Conservation (phyloP, 2,329 filamentous ascomycete species). For the Penicillium digitatum region DNA sequence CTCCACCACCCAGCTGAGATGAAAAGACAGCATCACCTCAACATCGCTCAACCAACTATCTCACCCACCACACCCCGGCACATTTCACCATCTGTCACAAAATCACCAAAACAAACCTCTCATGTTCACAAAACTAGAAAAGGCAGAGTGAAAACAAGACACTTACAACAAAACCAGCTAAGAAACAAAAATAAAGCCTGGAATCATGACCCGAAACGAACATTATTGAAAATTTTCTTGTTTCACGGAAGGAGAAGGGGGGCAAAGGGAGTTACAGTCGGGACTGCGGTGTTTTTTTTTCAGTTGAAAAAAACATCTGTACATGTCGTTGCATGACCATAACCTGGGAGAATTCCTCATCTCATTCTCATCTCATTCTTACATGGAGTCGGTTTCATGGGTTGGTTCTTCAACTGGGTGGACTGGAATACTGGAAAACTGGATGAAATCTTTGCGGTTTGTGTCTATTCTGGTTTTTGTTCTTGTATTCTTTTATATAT, state of each 20-base stretch:
- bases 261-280: slow-evolving; percentile 6
- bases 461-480: not conserved
- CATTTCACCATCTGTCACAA: not conserved
- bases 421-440: not conserved
- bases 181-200: not conserved
- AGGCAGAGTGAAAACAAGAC: not conserved
- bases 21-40: not conserved
- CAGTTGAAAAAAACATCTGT: slow-evolving; percentile 5
- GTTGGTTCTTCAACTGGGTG: not conserved
- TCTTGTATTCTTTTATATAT: slow-evolving; percentile 2
- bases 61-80: not conserved
- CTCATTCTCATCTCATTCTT: slow-evolving; percentile 14
- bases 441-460: not conserved
- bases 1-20: not conserved
- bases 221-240: slow-evolving; percentile 1
- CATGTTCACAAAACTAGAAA: not conserved
- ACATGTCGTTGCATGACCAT: slow-evolving; percentile 21
- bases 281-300: not conserved
- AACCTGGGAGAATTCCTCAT: slow-evolving; percentile 11
- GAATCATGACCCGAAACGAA: slow-evolving; percentile 6
- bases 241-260: not conserved
- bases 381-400: slow-evolving; percentile 18
- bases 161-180: not conserved
- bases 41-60: not conserved
- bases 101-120: not conserved